Evolutionary conservation across 257 asterid species (phyloP), one percentile per base, ranked within the genome.

Genomic region (Thymus quinquecostatus): DNA sequence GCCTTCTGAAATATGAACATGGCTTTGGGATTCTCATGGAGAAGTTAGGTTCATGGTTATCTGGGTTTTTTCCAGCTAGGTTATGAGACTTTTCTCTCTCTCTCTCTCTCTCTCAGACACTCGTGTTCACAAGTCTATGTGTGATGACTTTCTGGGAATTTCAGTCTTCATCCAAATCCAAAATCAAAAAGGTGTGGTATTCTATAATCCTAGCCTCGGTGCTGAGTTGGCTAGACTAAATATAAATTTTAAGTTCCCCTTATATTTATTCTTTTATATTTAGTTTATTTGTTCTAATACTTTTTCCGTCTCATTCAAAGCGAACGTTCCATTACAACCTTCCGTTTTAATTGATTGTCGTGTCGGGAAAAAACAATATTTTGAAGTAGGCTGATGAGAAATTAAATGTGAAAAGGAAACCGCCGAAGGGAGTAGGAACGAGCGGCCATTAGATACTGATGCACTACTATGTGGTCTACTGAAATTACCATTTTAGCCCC

Each of bases 401-500:
- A 59, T 58, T 57, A 59, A 59, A 10, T 10, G 29, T 12, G 29
- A 34, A 4, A 34, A 29, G 40, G 40, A 8, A 28, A 55, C 13
- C 12, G 29, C 28, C 56, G 56, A 50, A 56, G 8, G 61, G 61
- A 14, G 45, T 59, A 28, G 29, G 44, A 59, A 59, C 29, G 64
- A 56, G 64, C 45, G 64, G 64, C 64, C 44, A 40, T 38, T 36
- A 60, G 32, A 60, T 38, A 3, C 49, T 5, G 50, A 38, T 1
- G 8, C 49, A 14, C 13, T 61, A 61, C 54, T 4, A 43, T 21
- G 54, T 27, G 36, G 66, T 61, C n/a, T n/a, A n/a, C 14, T 60
- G n/a, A 49, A 66, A 49, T 50, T 66, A 66, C 64, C 1, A 4
- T 68, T 53, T 38, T 6, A 21, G 63, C 45, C 72, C 72, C 30